A percentile compares a stretch with the other conserved stretches of the same genome.
Evolutionary conservation across 2,329 filamentous ascomycete genomes (phyloP).

Genomic region (Geosmithia morbida): DNA sequence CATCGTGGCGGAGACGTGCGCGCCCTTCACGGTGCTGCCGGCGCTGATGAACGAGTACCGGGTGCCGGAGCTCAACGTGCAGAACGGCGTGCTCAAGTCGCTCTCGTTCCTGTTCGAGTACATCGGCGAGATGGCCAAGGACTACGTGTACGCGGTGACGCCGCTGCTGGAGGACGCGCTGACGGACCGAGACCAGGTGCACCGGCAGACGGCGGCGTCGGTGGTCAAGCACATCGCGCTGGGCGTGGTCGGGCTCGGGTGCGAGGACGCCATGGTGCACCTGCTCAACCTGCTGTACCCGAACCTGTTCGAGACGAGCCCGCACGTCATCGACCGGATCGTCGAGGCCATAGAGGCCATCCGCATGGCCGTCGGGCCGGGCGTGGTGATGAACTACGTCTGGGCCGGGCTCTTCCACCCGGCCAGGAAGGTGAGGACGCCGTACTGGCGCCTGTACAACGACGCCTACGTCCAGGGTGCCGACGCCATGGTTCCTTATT

Average conservation of each 20-base stretch:
- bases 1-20: conserved; percentile 96
- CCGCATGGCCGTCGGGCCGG: conserved; percentile 81
- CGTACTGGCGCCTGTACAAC: conserved; percentile 96
- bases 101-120: conserved; percentile 97
- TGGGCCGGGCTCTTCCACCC: conserved; percentile 98
- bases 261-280: conserved; percentile 97
- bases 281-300: conserved; percentile 91
- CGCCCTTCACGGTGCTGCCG: conserved; percentile 95
- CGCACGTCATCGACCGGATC: conserved; percentile 95
- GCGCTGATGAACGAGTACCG: conserved; percentile 99
- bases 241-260: conserved; percentile 92
- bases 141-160: conserved; percentile 97
- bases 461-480: conserved; percentile 90
- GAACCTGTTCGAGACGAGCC: conserved; percentile 94
- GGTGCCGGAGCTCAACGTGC: conserved; percentile 94
- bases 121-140: conserved; percentile 98
- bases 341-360: conserved; percentile 96
- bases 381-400: conserved; percentile 91
- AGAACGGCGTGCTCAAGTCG: conserved; percentile 95
- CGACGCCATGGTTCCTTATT: conserved; percentile 93
- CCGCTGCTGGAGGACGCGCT: conserved; percentile 91
- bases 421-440: conserved; percentile 81
- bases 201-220: conserved; percentile 88
- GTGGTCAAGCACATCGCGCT: conserved; percentile 97
- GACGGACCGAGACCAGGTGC: conserved; percentile 95